Evolutionary conservation across 306 rosid species (phyloP).

Genomic region (Abrus precatorius): DNA sequence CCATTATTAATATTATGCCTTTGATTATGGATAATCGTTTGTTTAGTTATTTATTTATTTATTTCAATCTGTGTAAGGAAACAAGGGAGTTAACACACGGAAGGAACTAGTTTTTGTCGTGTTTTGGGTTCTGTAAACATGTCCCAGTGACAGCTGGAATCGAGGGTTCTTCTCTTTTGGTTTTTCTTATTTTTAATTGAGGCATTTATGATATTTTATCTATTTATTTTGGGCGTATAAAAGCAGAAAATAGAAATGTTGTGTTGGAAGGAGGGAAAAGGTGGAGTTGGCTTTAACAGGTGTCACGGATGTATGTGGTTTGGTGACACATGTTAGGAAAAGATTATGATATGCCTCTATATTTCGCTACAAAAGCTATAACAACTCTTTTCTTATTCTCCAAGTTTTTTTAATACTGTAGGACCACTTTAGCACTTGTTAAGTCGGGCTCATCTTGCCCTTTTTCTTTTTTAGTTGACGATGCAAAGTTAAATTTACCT

Average conservation of each 20-base stretch:
- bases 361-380: background rate
- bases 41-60: background rate
- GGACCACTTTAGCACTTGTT: background rate
- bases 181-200: background rate
- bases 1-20: background rate
- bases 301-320: slow-evolving; percentile 46
- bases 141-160: background rate
- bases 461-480: too few species aligned
- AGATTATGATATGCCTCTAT: background rate
- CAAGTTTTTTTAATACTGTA: background rate
- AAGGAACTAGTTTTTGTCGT: slow-evolving; percentile 34
- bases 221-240: too few species aligned
- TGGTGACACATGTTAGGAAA: slow-evolving; percentile 15
- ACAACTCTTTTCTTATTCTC: background rate
- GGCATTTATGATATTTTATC: too few species aligned
- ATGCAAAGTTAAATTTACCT: too few species aligned
- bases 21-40: background rate
- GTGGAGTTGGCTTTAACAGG: background rate
- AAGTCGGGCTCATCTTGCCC: too few species aligned
- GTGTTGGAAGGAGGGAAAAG: slow-evolving; percentile 9
- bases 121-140: slow-evolving; percentile 9
- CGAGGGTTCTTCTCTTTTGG: background rate
- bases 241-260: background rate
- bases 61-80: too few species aligned
- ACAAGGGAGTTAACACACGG: background rate